Conservation (phyloP, 352 stramenopile genomes). For the Nothophytophthora sp. region DNA sequence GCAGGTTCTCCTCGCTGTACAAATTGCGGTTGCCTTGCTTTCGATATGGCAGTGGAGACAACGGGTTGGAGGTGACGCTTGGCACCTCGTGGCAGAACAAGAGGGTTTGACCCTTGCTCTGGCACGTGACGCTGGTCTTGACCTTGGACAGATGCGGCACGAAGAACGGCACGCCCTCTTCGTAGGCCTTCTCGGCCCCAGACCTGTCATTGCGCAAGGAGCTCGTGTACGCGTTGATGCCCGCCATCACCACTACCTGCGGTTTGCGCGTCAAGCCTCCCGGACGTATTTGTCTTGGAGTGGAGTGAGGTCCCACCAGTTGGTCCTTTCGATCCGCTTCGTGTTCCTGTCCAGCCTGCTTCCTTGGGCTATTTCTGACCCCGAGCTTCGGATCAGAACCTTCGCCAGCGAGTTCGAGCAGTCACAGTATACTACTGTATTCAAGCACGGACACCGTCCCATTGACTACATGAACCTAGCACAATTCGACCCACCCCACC, state of each 20-base stretch:
- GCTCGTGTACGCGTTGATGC: constrained; percentile 38
- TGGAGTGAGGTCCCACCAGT: neutral
- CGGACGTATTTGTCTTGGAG: neutral
- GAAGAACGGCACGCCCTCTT: constrained; percentile 55
- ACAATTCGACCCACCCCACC: too few species aligned
- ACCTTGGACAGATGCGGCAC: constrained; percentile 66
- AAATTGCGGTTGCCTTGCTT: constrained; percentile 70
- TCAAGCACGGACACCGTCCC: too few species aligned
- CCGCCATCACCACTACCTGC: constrained; percentile 26
- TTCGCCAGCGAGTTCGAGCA: constrained; percentile 2
- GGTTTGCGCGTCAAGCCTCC: neutral
- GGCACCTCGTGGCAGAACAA: constrained; percentile 52
- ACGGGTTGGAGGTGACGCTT: neutral
- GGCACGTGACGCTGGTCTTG: constrained; percentile 66
- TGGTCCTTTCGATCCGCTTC: constrained; percentile 3
- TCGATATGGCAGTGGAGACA: constrained; percentile 53
- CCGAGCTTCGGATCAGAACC: constrained; percentile 3
- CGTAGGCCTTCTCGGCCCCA: constrained; percentile 23
- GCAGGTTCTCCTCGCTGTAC: constrained; percentile 75
- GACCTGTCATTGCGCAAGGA: constrained; percentile 37
- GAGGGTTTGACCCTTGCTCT: constrained; percentile 44
- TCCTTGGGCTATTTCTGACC: constrained; percentile 5
- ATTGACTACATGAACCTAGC: too few species aligned
- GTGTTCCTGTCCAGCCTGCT: neutral
- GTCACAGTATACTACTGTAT: neutral